A percentile compares a stretch with the other conserved stretches of the same genome.
These are phyloP conservation scores for Arctium lappa DNA, from an alignment of 129 eudicot genomes.

Conservation along the genomic window DNA sequence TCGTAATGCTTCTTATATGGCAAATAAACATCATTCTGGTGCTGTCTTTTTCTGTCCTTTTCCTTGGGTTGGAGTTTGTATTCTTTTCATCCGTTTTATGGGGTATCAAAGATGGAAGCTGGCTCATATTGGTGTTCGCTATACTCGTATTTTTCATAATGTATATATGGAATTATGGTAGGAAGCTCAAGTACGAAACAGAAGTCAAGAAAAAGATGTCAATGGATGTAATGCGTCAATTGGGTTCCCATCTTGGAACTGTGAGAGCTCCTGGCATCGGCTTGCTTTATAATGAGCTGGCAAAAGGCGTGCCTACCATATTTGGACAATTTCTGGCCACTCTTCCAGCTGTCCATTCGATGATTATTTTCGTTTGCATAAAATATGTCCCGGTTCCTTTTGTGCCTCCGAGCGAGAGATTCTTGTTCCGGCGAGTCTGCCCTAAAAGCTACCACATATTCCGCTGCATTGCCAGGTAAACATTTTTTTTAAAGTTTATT, in stretches of 20 bases:
- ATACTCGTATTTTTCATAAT: slow-evolving; percentile 53
- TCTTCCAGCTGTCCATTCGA: slow-evolving; percentile 96
- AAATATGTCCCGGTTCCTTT: slow-evolving; percentile 86
- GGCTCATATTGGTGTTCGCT: slow-evolving; percentile 83
- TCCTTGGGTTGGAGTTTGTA: slow-evolving; percentile 65
- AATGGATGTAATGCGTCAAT: slow-evolving; percentile 71
- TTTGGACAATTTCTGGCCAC: slow-evolving; percentile 85
- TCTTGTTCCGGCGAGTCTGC: slow-evolving; percentile 85
- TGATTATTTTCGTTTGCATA: slow-evolving; percentile 84
- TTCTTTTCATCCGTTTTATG: slow-evolving; percentile 84
- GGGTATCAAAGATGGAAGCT: slow-evolving; percentile 89
- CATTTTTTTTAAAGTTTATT: no score
- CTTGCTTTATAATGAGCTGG: slow-evolving; percentile 90
- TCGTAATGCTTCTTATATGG: slow-evolving; percentile 98
- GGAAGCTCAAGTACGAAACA: slow-evolving; percentile 84
- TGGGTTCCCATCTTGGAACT: slow-evolving; percentile 90
- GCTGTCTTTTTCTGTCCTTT: slow-evolving; percentile 56
- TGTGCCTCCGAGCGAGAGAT: slow-evolving; percentile 88
- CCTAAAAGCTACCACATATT: slow-evolving; percentile 88
- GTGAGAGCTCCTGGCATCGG: slow-evolving; percentile 96
- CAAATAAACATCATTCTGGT: slow-evolving; percentile 71
- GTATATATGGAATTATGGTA: slow-evolving; percentile 97
- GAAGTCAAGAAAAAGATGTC: slow-evolving; percentile 84
- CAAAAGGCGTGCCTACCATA: slow-evolving; percentile 80
- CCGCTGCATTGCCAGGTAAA: slow-evolving; percentile 96